A percentile compares a stretch with the other conserved stretches of the same genome.
Evolutionary conservation across 768 basidiomycete species (phyloP).

Genomic region (Mrakia blollopis): DNA sequence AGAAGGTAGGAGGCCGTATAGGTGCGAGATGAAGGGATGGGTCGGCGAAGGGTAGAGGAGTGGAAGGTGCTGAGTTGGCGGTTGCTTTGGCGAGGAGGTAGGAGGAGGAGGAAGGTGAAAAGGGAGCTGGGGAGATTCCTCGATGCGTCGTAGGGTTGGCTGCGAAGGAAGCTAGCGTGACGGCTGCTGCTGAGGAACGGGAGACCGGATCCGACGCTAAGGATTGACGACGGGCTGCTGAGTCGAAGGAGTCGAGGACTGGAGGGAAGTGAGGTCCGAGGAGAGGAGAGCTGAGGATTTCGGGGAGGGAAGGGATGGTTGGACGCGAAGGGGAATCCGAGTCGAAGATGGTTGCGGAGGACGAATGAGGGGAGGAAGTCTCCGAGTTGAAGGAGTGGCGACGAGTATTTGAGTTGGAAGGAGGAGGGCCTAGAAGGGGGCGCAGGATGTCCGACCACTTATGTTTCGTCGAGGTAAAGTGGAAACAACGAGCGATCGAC

Average conservation of each 20-base stretch:
- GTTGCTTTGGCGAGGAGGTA: neutral
- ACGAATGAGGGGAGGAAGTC: neutral
- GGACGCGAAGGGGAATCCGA: neutral
- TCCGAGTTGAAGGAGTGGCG: neutral
- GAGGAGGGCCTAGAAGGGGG: neutral
- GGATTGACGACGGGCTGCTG: neutral
- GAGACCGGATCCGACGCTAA: neutral
- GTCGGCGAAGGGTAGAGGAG: neutral
- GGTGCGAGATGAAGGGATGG: neutral
- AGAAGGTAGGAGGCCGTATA: neutral
- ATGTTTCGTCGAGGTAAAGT: too few species aligned
- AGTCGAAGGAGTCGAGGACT: neutral
- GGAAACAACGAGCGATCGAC: neutral
- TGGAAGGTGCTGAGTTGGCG: neutral
- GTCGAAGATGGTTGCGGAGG: neutral
- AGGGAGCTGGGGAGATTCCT: neutral
- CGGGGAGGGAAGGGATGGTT: neutral
- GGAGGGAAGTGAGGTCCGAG: neutral
- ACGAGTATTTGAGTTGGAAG: neutral
- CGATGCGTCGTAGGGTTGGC: slow-evolving; percentile 8
- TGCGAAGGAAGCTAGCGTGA: neutral
- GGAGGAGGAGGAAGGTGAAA: neutral
- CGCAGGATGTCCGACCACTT: neutral
- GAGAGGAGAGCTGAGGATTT: neutral
- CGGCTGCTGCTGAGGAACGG: slow-evolving; percentile 10